Evolutionary conservation across 495 filamentous ascomycete genomes (phyloP), one percentile per base, ranked within the genome.

Genomic region (Astrocystis sublimbata): DNA sequence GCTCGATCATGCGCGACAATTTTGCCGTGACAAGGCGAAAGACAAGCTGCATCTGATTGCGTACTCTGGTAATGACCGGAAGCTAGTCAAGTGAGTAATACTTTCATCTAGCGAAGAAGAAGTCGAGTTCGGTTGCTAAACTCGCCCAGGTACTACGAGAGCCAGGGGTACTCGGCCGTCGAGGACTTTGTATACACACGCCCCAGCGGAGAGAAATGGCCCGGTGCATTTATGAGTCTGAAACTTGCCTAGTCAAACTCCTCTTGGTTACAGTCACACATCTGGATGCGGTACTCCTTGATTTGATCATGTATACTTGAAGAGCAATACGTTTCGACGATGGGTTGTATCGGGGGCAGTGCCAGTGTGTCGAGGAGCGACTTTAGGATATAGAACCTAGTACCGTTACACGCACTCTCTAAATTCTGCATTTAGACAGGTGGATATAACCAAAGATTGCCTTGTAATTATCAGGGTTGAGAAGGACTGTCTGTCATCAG

Each of bases 71-170:
- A 59, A 59, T 15, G 56, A 24, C 4, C 30, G 43, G 7, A 59
- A 49, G 28, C 56, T 59, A 7, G 1, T 59, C 31, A 49, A 59
- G 56, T 59, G 21, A 50, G 56, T 49, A 26, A 17, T 13, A 19
- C 15, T 0, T 26, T 0, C 31, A 19, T 47, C 21, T 28, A 2
- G 24, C 9, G n/a, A 12, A 38, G 23, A 36, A 1, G 17, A 9
- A 13, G 5, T 15, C 9, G 6, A 12, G 17, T 28, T n/a, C 17
- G n/a, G 40, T 52, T 41, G 23, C 45, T 61, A 45, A 49, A 17
- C 12, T 52, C 7, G 17, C 31, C 6, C 1, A 52, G 58, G 45
- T 53, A 53, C 15, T 52, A 53, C 15, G 58, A 61, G 17, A 40
- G 6, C 13, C 58, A 45, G 28, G 58, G 58, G 5, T 61, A 23